Conservation (phyloP, 2,329 filamentous ascomycete species). For the Fusarium penzigii region DNA sequence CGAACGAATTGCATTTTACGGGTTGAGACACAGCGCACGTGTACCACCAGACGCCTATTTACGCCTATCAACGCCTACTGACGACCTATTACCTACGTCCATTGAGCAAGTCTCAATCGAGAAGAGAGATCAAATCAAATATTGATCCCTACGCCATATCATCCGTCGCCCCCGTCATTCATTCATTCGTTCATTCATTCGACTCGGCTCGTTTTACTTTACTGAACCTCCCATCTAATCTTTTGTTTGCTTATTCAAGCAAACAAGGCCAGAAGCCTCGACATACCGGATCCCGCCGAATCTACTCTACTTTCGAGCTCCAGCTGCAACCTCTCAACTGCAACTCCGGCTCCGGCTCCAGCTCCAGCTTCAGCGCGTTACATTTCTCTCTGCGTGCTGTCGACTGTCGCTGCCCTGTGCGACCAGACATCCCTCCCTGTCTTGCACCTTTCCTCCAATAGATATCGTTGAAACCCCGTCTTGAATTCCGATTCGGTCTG, state of each 20-base stretch:
- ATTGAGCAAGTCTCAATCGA: too few relatives aligned
- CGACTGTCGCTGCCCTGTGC: conserved; percentile 5
- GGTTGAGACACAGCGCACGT: background rate
- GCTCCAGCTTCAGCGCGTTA: conserved; percentile 3
- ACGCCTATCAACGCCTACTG: background rate
- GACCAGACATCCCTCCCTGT: conserved; percentile 15
- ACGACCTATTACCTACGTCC: too few relatives aligned
- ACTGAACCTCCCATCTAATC: background rate
- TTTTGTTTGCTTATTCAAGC: background rate
- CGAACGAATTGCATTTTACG: too few relatives aligned
- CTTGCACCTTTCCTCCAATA: conserved; percentile 17
- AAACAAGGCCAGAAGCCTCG: background rate
- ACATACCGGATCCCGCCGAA: conserved; percentile 12
- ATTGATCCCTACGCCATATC: background rate
- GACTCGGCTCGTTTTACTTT: background rate
- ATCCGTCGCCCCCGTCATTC: background rate
- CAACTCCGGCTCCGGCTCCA: conserved; percentile 17
- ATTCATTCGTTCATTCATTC: background rate
- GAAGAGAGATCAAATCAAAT: background rate
- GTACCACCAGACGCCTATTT: background rate
- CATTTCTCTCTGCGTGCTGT: conserved; percentile 11
- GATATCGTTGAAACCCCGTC: conserved; percentile 11
- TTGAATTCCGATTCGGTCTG: conserved; percentile 18
- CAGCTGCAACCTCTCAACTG: conserved; percentile 4
- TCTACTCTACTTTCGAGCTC: background rate